phyloP scores from a whole-genome alignment of 139 green algal genomes.

The Medakamo hakoo region DNA sequence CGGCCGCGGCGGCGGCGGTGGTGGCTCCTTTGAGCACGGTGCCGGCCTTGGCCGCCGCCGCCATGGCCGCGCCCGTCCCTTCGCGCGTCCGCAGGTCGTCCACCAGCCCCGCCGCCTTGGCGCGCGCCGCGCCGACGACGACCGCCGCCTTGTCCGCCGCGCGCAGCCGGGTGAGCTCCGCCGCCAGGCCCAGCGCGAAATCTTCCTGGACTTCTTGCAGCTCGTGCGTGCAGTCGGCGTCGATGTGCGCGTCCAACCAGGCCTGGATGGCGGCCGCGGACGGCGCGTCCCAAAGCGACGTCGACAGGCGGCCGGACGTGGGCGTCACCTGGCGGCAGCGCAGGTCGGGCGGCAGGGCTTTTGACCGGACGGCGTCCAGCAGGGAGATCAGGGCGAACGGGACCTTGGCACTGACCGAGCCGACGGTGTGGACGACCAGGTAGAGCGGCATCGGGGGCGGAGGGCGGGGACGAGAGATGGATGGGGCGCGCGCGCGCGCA shows the following conservation, averaged over 20 bases:
- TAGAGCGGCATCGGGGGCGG: no score
- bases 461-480: no score
- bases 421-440: no score
- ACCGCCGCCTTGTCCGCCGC: conserved; percentile 15
- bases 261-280: conserved; percentile 8
- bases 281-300: conserved; percentile 18
- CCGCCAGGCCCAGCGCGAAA: conserved; percentile 13
- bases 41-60: not conserved
- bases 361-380: not conserved
- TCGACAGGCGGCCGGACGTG: conserved; percentile 6
- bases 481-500: no score
- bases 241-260: conserved; percentile 20
- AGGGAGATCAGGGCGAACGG: not conserved
- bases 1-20: no score
- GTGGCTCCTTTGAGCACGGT: not conserved
- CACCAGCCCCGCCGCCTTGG: not conserved
- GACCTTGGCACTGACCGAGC: conserved; percentile 8
- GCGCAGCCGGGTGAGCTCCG: conserved; percentile 10
- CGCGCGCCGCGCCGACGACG: no score
- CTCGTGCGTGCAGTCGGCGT: conserved; percentile 8
- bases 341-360: not conserved
- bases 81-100: not conserved
- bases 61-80: not conserved
- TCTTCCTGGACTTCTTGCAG: conserved; percentile 17
- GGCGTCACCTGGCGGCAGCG: conserved; percentile 16